Base-by-base conservation (phyloP, 305 asterid genomes). In the Fraxinus albicans region DNA sequence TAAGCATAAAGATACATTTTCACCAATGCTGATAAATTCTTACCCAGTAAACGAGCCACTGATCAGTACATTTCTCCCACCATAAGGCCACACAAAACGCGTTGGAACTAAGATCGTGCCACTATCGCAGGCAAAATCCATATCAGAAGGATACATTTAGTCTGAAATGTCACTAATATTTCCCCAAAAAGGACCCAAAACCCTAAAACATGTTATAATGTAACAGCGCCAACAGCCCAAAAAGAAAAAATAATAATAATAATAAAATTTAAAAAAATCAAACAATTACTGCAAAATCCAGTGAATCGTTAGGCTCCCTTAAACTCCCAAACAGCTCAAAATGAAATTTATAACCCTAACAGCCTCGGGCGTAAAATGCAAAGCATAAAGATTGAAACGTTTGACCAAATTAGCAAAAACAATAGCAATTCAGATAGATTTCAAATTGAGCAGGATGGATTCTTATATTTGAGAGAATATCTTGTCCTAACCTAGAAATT, bases 31-130 rank as follows among this genome's bases (percentile, higher is more conserved):
- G 47, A 82, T 80, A 36, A 82, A 84, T 82, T 78, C 91, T 86
- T 86, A 96, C 99, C 98, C 97, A 17, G 98, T 96, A 86, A 96
- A 96, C 0, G 99, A 89, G 88, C 98, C 98, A 89, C 93, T 88
- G 84, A 96, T 89, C 82, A 29, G 91, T 80, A 95, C 99, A 88
- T 83, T 92, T 84, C 97, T 95, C 80, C 99, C 98, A 47, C 98
- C 99, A 86, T 96, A 88, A 80, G 95, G 98, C 99, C 99, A 96
- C 78, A 91, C 96, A 83, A 96, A 95, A 35, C 94, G 93, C 72
- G 93, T 90, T 9, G 98, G 97, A 73, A 93, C 87, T 88, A 93
- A 85, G 83, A 88, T 89, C 76, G 92, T 76, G 15, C 92, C 93
- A 83, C 91, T 83, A 67, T 90, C 98, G 35, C 91, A 88, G 82